phyloP scores from a whole-genome alignment of 257 asterid genomes.

The Solanum bulbocastanum region DNA sequence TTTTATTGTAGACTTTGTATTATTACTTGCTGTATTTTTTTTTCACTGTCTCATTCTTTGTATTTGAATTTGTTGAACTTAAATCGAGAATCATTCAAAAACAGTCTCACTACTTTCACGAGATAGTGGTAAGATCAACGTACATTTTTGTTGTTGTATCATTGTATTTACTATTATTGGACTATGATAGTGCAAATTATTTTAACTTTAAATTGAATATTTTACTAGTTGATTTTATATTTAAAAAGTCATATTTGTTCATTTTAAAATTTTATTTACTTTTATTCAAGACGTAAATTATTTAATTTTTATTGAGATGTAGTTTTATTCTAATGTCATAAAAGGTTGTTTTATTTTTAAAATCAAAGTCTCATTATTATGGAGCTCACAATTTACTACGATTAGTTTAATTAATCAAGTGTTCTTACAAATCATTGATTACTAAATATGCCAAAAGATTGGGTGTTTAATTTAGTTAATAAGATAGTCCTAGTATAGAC shows the following conservation, averaged over 20 bases:
- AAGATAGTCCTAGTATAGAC: neutral
- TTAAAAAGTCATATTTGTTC: neutral
- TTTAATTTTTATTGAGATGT: too few species aligned
- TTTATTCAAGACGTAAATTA: too few species aligned
- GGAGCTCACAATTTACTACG: neutral
- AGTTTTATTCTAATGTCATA: too few species aligned
- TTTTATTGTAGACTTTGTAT: too few species aligned
- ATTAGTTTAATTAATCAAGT: too few species aligned
- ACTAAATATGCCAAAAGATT: neutral
- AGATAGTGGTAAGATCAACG: neutral
- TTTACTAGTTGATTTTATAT: neutral
- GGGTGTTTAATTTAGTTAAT: neutral
- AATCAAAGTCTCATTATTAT: neutral
- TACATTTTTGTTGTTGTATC: too few species aligned
- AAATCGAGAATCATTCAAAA: too few species aligned
- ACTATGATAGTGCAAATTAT: neutral
- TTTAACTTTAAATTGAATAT: too few species aligned
- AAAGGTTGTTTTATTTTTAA: too few species aligned
- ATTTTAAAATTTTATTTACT: too few species aligned
- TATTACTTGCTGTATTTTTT: neutral
- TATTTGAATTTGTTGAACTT: rapidly evolving
- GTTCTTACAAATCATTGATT: neutral
- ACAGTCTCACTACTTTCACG: rapidly evolving
- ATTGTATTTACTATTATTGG: neutral
- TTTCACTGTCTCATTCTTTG: too few species aligned